phyloP scores from a whole-genome alignment of 2,329 filamentous ascomycete species.

The Karstenula rhodostoma region DNA sequence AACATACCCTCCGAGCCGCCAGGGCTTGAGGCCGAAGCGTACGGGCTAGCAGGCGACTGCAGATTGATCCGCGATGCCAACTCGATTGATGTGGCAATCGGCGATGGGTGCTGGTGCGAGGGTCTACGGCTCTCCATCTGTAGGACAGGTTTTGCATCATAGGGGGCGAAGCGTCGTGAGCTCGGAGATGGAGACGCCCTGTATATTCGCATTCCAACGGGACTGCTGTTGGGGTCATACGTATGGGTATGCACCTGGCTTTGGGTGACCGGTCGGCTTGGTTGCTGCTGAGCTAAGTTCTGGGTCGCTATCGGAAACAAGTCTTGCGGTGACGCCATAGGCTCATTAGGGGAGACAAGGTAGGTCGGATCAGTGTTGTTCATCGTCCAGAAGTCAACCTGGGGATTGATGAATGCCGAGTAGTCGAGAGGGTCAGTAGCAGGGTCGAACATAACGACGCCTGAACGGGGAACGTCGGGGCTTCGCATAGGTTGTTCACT shows the following conservation, averaged over 20 bases:
- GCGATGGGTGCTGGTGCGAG: slow-evolving; percentile 25
- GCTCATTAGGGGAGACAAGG: slow-evolving; percentile 40
- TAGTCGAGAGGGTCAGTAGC: slow-evolving; percentile 37
- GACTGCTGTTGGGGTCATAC: slow-evolving; percentile 23
- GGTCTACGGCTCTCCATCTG: slow-evolving; percentile 34
- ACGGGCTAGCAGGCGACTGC: slow-evolving; percentile 34
- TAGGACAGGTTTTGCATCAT: slow-evolving; percentile 32
- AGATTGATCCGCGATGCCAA: slow-evolving; percentile 28
- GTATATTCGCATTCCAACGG: slow-evolving; percentile 33
- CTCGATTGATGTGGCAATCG: slow-evolving; percentile 33
- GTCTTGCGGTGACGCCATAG: slow-evolving; percentile 33
- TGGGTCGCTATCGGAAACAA: slow-evolving; percentile 29
- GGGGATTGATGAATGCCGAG: slow-evolving; percentile 24
- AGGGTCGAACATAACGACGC: slow-evolving; percentile 41
- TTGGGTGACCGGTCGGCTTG: neutral
- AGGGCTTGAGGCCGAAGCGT: slow-evolving; percentile 37
- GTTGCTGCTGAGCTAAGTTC: slow-evolving; percentile 23
- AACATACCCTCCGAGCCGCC: slow-evolving; percentile 40
- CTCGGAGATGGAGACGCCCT: slow-evolving; percentile 36
- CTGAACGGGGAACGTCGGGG: slow-evolving; percentile 36
- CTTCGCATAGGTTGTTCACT: slow-evolving; percentile 39
- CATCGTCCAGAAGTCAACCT: slow-evolving; percentile 36
- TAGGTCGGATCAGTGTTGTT: slow-evolving; percentile 38
- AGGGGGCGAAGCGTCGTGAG: slow-evolving; percentile 37
- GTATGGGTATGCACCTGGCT: slow-evolving; percentile 20